Conservation (phyloP, 345 rosid genomes). For the Syzygium oleosum region DNA sequence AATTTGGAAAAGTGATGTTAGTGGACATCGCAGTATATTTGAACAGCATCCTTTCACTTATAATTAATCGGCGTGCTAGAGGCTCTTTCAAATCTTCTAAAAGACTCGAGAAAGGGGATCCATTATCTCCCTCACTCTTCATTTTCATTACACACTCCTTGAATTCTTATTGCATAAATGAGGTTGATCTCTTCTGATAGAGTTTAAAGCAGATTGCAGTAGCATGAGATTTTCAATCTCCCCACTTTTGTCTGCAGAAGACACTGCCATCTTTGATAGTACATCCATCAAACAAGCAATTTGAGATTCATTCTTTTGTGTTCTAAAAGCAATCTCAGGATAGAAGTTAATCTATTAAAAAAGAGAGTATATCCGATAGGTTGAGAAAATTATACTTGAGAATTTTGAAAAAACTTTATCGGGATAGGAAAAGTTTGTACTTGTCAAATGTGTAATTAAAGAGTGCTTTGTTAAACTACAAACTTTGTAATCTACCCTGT, state of each 20-base stretch:
- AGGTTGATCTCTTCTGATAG: not conserved
- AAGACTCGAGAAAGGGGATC: not conserved
- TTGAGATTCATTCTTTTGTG: not conserved
- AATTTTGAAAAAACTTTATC: not conserved
- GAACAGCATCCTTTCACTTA: not conserved
- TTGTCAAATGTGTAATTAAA: not conserved
- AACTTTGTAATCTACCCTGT: not conserved
- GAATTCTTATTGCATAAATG: not conserved
- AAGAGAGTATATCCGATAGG: not conserved
- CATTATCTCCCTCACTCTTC: not conserved
- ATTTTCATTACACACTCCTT: not conserved
- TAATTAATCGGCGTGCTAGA: no score
- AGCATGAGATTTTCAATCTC: not conserved
- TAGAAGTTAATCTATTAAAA: not conserved
- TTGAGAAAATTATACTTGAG: not conserved
- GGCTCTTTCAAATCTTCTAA: not conserved
- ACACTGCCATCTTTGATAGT: not conserved
- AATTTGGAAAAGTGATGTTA: no score
- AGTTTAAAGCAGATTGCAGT: not conserved
- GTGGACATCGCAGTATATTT: no score
- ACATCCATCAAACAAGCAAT: not conserved
- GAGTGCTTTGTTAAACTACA: not conserved
- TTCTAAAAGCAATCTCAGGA: not conserved
- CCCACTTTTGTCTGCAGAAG: not conserved
- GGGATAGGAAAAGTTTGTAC: not conserved